Evolutionary conservation across 306 rosid species (phyloP).

Genomic region (Dicorynia guianensis): DNA sequence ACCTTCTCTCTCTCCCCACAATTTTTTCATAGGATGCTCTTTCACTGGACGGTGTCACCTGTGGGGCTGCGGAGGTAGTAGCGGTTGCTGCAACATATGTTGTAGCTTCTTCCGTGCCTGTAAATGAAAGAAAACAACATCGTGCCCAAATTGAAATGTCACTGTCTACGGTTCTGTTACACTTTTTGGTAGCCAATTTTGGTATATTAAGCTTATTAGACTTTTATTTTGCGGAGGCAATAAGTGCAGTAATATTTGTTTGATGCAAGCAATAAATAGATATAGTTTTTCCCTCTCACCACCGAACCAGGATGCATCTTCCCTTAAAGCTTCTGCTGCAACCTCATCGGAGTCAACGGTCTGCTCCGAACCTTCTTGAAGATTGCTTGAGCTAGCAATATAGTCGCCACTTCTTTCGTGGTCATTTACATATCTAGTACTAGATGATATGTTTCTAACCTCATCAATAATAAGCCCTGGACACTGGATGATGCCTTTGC

Average conservation of each 20-base stretch:
- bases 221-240: not conserved
- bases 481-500: no score
- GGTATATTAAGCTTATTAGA: not conserved
- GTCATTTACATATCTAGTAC: no score
- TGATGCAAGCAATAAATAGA: slow-evolving; percentile 4
- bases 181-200: slow-evolving; percentile 13
- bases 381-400: no score
- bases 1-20: slow-evolving; percentile 67
- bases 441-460: no score
- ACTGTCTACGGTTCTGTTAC: not conserved
- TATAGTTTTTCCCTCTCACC: not conserved
- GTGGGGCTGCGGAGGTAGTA: not conserved
- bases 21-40: slow-evolving; percentile 46
- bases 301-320: no score
- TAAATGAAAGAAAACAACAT: not conserved
- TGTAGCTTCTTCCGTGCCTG: slow-evolving; percentile 51
- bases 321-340: no score
- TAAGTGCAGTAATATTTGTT: not conserved
- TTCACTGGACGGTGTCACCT: slow-evolving; percentile 38
- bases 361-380: no score
- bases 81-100: slow-evolving; percentile 5
- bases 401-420: no score
- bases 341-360: no score
- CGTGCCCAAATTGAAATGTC: not conserved
- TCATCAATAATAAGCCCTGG: no score